A percentile compares a stretch with the other conserved stretches of the same genome.
phyloP scores from a whole-genome alignment of 1,284 basidiomycete species.

The Cryptococcus deneoformans region DNA sequence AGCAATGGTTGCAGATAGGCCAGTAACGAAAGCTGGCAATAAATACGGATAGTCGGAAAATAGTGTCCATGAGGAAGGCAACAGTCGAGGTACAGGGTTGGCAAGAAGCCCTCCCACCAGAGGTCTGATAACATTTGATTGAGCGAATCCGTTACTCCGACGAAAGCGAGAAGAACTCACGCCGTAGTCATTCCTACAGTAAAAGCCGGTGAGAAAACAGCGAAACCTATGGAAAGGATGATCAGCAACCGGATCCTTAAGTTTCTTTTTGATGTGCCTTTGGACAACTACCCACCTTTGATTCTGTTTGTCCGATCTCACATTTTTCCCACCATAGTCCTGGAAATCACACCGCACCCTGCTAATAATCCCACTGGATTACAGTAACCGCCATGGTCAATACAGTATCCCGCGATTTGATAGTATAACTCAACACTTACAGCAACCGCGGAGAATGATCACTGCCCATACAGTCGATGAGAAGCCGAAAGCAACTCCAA shows the following conservation, averaged over 20 bases:
- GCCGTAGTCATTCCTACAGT: slow-evolving; percentile 35
- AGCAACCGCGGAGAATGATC: slow-evolving; percentile 21
- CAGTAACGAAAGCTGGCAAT: slow-evolving; percentile 32
- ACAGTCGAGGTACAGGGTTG: slow-evolving; percentile 28
- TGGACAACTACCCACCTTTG: slow-evolving; percentile 17
- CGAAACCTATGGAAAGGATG: slow-evolving; percentile 23
- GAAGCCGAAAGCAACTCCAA: slow-evolving; percentile 22
- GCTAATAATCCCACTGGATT: slow-evolving; percentile 32
- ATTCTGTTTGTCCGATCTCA: slow-evolving; percentile 40
- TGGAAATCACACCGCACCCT: slow-evolving; percentile 35
- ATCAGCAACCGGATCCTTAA: too few species aligned
- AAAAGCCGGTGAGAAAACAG: slow-evolving; percentile 36
- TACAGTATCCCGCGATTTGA: not conserved
- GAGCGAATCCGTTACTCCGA: not conserved
- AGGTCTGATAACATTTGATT: slow-evolving; percentile 15
- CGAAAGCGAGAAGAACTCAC: slow-evolving; percentile 14
- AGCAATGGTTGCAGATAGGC: slow-evolving; percentile 18
- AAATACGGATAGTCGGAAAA: slow-evolving; percentile 36
- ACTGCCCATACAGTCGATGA: slow-evolving; percentile 17
- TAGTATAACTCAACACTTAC: slow-evolving; percentile 19
- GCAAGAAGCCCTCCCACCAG: slow-evolving; percentile 40
- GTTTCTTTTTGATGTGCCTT: too few species aligned
- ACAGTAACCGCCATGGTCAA: not conserved
- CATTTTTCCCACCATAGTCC: slow-evolving; percentile 39
- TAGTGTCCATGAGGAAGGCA: slow-evolving; percentile 24